Base-by-base conservation (phyloP, 352 stramenopile species). In the Blastocystis sp. region DNA sequence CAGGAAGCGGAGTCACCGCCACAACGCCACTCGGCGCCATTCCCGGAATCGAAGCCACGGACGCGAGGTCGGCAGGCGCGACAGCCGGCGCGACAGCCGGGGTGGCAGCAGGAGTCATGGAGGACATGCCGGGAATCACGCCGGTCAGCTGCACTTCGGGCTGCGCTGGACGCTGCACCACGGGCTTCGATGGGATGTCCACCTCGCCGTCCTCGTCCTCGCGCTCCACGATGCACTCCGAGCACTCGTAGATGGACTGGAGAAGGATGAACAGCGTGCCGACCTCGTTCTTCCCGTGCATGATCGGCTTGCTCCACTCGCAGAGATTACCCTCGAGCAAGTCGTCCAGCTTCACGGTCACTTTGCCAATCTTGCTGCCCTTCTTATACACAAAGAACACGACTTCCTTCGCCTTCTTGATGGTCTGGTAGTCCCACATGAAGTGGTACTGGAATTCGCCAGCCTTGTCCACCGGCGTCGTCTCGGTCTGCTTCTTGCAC, bases 221-320 rank as follows among this genome's bases (percentile, higher is more conserved):
- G 12, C 45, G 35, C 45, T 81, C 71, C 16, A 81, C 71, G 31
- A 81, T 81, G 60, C 71, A 81, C 12, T 81, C 71, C 10, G 71
- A 81, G 37, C 71, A 81, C 13, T 50, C 41, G 60, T 81, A 81
- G 45, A 81, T 63, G 19, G 50, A 26, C 71, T 81, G 71, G 60
- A 81, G 71, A 21, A 81, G 29, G 35, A 81, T 50, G 13, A n/a
- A 24, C 4, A 33, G 26, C 35, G 24, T 62, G 3, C 69, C 69
- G 24, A 55, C 26, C 37, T 66, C 31, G 41, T 81, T 63, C 37
- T 39, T 66, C 12, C 50, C 26, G 10, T 81, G 3, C 16, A 55
- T 6, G 6, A 65, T 39, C n/a, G 71, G 35, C 9, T 63, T 24
- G 13, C 21, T 62, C 0, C 31, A 26, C 6, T 81, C 71, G 39